Evolutionary conservation across 768 basidiomycete species (phyloP).

Genomic region (Tubosaeta sp.): DNA sequence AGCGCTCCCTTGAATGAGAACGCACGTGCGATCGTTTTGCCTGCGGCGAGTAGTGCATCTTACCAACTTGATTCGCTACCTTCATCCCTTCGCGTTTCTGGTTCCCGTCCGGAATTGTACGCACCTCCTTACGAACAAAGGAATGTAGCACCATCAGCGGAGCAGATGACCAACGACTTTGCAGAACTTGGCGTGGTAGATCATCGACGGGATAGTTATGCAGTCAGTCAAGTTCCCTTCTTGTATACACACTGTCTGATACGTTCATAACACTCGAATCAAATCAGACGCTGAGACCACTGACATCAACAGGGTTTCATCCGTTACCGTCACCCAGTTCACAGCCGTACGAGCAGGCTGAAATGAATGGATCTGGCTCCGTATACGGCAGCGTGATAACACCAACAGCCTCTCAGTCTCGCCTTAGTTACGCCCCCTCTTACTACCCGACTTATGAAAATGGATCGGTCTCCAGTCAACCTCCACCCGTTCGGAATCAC

Average conservation of each 20-base stretch:
- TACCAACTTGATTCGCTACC: conserved; percentile 50
- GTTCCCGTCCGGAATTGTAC: conserved; percentile 66
- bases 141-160: conserved; percentile 39
- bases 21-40: conserved; percentile 7
- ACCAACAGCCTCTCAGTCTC: conserved; percentile 35
- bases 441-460: conserved; percentile 49
- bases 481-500: conserved; percentile 35
- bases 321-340: conserved; percentile 31
- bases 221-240: conserved; percentile 40
- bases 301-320: conserved; percentile 33
- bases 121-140: conserved; percentile 67
- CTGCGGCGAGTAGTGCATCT: conserved; percentile 27
- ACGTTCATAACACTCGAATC: conserved; percentile 28
- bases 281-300: conserved; percentile 34
- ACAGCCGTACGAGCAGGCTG: conserved; percentile 37
- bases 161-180: conserved; percentile 59
- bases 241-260: conserved; percentile 10
- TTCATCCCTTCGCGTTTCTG: conserved; percentile 58
- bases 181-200: conserved; percentile 58
- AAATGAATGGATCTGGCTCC: conserved; percentile 31
- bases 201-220: conserved; percentile 50
- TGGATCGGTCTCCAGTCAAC: conserved; percentile 24
- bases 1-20: conserved; percentile 23
- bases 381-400: conserved; percentile 38
- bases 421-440: conserved; percentile 29